Evolutionary conservation across 352 stramenopile species (phyloP).

Genomic region (Pythium insidiosum): DNA sequence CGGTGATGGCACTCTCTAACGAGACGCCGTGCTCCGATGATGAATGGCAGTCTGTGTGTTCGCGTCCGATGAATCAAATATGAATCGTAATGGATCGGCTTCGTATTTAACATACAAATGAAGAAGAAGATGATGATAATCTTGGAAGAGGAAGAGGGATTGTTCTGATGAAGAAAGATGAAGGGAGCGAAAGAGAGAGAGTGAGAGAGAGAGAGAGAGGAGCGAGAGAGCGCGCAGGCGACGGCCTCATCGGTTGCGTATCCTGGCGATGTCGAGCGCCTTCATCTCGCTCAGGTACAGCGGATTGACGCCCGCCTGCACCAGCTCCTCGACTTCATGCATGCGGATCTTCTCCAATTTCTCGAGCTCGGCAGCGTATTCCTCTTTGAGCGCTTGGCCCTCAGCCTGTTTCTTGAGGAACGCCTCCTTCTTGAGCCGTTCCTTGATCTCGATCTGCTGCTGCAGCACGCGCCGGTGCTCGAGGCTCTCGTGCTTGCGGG

Average conservation of each 20-base stretch:
- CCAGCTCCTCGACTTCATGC: slow-evolving; percentile 85
- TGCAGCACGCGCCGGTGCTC: slow-evolving; percentile 79
- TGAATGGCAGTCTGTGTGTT: no score
- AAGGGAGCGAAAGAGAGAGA: no score
- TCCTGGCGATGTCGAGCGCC: slow-evolving; percentile 81
- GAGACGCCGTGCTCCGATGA: background rate
- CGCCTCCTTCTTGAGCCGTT: slow-evolving; percentile 56
- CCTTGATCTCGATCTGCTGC: slow-evolving; percentile 88
- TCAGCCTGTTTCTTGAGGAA: slow-evolving; percentile 65
- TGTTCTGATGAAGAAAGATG: no score
- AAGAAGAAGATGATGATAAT: no score
- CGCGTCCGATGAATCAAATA: no score
- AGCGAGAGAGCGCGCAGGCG: no score
- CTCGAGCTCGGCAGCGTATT: slow-evolving; percentile 69
- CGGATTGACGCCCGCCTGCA: slow-evolving; percentile 82
- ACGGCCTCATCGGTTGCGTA: slow-evolving; percentile 17
- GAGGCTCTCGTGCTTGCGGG: slow-evolving; percentile 53
- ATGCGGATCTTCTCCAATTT: slow-evolving; percentile 87
- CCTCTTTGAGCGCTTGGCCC: slow-evolving; percentile 62
- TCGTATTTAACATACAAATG: no score
- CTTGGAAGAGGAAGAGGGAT: no score
- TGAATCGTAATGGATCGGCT: no score
- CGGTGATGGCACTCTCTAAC: background rate
- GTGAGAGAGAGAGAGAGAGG: no score
- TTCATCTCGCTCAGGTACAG: slow-evolving; percentile 91